A percentile compares a stretch with the other conserved stretches of the same genome.
Evolutionary conservation across 2,329 filamentous ascomycete genomes (phyloP).

Genomic region (Arthrinium puccinioides): DNA sequence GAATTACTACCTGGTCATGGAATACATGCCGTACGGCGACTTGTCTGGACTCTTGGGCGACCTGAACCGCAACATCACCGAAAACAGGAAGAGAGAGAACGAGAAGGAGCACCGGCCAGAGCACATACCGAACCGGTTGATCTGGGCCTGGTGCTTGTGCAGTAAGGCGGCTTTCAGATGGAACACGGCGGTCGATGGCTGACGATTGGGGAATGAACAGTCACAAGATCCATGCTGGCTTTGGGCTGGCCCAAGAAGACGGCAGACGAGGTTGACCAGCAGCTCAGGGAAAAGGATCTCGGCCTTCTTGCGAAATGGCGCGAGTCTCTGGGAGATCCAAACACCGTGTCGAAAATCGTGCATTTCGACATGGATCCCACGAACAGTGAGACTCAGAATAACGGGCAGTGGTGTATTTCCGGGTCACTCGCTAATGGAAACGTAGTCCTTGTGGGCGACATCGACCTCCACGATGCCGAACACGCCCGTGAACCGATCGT

Average conservation of each 20-base stretch:
- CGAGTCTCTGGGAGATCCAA: neutral
- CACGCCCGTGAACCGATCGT: neutral
- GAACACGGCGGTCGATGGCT: no score
- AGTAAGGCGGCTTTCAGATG: no score
- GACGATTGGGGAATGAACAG: no score
- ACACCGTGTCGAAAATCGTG: neutral
- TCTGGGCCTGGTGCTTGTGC: no score
- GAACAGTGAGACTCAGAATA: no score
- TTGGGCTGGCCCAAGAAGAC: neutral
- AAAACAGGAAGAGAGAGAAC: no score
- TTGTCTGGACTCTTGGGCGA: neutral
- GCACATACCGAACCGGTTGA: no score
- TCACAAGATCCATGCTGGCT: neutral
- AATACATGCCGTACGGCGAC: neutral
- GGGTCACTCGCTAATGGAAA: no score
- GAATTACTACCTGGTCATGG: neutral
- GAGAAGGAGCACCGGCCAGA: no score
- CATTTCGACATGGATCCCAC: constrained; percentile 1
- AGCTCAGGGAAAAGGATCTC: neutral
- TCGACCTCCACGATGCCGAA: neutral
- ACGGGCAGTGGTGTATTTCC: no score
- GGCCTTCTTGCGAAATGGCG: neutral
- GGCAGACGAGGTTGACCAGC: neutral
- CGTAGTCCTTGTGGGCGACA: neutral
- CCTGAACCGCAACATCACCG: no score